Percentiles rank a stretch among this genome's conserved stretches.
phyloP scores from a whole-genome alignment of 345 rosid genomes.

The Lepidium africanum region DNA sequence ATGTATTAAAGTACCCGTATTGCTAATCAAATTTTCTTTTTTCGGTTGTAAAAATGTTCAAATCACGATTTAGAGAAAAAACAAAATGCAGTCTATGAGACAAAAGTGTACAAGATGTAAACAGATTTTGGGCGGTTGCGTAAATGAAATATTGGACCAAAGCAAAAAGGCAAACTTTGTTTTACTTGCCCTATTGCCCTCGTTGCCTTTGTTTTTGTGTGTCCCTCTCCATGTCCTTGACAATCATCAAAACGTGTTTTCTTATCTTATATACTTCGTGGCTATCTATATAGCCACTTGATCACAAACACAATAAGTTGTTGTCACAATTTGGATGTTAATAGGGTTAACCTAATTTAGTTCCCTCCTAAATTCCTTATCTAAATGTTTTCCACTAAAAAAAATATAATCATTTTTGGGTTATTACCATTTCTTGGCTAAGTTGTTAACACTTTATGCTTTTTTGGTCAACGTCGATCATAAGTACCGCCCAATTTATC shows the following conservation, averaged over 20 bases:
- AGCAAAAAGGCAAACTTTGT: conserved; percentile 24
- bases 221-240: conserved; percentile 3
- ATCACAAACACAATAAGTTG: background rate
- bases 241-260: conserved; percentile 18
- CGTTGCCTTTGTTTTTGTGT: background rate
- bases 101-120: background rate
- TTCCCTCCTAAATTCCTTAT: background rate
- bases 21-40: too few species aligned
- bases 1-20: too few species aligned
- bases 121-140: conserved; percentile 12
- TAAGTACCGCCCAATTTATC: background rate
- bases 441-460: background rate
- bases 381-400: background rate
- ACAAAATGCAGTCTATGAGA: background rate
- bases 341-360: conserved; percentile 7
- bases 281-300: background rate
- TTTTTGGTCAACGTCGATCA: background rate
- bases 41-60: too few species aligned
- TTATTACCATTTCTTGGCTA: background rate
- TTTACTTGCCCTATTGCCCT: conserved; percentile 16
- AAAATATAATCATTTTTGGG: background rate
- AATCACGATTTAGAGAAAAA: too few species aligned
- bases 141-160: conserved; percentile 1
- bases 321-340: conserved; percentile 10
- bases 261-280: background rate